A percentile compares a stretch with the other conserved stretches of the same genome.
These are phyloP conservation scores for Zoysia matrella DNA, from an alignment of 202 grass and related monocot species.

Conservation along the genomic window DNA sequence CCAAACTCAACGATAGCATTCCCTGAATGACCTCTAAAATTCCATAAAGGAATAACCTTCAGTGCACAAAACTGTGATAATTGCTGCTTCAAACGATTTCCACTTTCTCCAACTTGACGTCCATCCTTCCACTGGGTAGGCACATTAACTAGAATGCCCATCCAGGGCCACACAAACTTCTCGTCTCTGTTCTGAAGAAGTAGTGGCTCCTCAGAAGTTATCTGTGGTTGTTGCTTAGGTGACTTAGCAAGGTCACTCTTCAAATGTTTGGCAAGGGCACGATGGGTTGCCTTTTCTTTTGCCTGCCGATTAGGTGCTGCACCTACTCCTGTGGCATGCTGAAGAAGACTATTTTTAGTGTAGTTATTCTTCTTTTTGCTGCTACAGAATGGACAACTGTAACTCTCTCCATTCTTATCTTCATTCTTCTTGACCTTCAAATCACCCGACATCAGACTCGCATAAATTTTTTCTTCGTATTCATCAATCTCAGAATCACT, in stretches of 20 bases:
- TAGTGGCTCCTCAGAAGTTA: slow-evolving; percentile 25
- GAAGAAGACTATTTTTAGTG: slow-evolving; percentile 66
- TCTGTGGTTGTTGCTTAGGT: background rate
- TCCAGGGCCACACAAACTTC: slow-evolving; percentile 95
- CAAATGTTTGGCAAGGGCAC: slow-evolving; percentile 75
- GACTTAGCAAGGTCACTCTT: slow-evolving; percentile 55
- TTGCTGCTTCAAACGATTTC: slow-evolving; percentile 52
- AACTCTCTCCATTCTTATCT: slow-evolving; percentile 20
- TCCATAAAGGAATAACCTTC: slow-evolving; percentile 60
- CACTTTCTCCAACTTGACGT: slow-evolving; percentile 54
- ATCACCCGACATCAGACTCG: slow-evolving; percentile 58
- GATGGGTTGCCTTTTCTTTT: slow-evolving; percentile 82
- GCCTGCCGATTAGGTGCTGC: slow-evolving; percentile 64
- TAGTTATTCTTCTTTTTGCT: slow-evolving; percentile 77
- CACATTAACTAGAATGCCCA: slow-evolving; percentile 76
- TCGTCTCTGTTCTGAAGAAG: slow-evolving; percentile 62
- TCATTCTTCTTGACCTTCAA: slow-evolving; percentile 48
- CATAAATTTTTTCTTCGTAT: slow-evolving; percentile 60
- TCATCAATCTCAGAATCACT: slow-evolving; percentile 85
- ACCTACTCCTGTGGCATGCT: slow-evolving; percentile 77
- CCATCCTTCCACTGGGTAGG: slow-evolving; percentile 71
- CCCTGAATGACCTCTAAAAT: slow-evolving; percentile 56
- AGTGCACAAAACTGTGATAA: slow-evolving; percentile 40
- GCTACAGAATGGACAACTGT: slow-evolving; percentile 73
- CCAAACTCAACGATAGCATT: slow-evolving; percentile 67